A percentile compares a stretch with the other conserved stretches of the same genome.
These are phyloP conservation scores for maize (Zea mays) DNA, from an alignment of 176 grass and related monocot genomes.

Conservation along the genomic window DNA sequence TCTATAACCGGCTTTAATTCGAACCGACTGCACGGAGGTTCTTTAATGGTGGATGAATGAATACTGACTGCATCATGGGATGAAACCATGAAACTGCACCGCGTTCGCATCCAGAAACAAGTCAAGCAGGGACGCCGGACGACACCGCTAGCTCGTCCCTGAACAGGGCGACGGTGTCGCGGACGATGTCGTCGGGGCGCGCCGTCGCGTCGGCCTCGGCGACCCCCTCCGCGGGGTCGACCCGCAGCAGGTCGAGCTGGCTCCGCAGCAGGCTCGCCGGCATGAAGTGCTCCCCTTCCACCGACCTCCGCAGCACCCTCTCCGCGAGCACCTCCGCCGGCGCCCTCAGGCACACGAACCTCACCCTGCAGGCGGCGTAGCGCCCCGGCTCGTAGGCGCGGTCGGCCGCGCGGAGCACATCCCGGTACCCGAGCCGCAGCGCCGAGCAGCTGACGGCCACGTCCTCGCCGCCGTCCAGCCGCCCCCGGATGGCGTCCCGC, in stretches of 20 bases:
- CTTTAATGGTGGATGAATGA: not conserved
- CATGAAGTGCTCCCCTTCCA: constrained; percentile 75
- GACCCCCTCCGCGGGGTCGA: constrained; percentile 57
- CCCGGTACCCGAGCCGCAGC: constrained; percentile 67
- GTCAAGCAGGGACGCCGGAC: not conserved
- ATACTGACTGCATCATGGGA: not conserved
- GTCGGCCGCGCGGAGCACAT: constrained; percentile 60
- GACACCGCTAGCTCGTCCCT: constrained; percentile 18
- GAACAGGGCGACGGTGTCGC: constrained; percentile 42
- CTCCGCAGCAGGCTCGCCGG: constrained; percentile 64
- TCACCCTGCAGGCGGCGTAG: constrained; percentile 56
- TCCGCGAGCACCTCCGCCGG: constrained; percentile 59
- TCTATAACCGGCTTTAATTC: no score
- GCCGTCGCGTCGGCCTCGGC: constrained; percentile 34
- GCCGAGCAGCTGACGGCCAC: constrained; percentile 77
- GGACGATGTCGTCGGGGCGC: constrained; percentile 35
- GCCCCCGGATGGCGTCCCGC: constrained; percentile 38
- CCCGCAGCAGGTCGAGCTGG: constrained; percentile 77
- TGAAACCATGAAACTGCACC: not conserved
- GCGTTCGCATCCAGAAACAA: constrained; percentile 1
- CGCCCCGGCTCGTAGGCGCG: constrained; percentile 32
- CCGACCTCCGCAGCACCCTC: constrained; percentile 51
- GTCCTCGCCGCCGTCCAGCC: constrained; percentile 42
- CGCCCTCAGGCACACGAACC: constrained; percentile 76
- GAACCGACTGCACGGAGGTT: not conserved